These are phyloP conservation scores for Macrolepiota albuminosa DNA, from an alignment of 768 basidiomycete genomes.

Conservation along the genomic window DNA sequence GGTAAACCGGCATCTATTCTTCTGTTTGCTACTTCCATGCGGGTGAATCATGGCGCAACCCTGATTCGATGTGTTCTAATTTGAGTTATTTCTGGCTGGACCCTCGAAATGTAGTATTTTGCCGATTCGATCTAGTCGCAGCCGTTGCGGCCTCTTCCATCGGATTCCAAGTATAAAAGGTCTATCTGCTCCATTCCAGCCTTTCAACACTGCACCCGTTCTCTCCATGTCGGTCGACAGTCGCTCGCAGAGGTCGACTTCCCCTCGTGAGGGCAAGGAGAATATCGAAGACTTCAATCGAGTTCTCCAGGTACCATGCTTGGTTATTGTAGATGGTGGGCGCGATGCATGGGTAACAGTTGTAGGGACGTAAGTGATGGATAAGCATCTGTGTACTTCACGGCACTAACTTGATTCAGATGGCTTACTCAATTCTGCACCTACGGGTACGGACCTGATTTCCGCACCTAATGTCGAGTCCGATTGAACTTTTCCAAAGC, in stretches of 20 bases:
- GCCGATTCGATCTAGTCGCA: conserved; percentile 3
- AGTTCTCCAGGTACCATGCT: not conserved
- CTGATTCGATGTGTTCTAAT: conserved; percentile 3
- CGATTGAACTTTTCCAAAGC: conserved; percentile 26
- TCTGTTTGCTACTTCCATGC: conserved; percentile 3
- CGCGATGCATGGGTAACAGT: conserved; percentile 39
- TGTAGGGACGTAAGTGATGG: conserved; percentile 34
- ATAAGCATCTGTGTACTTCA: not conserved
- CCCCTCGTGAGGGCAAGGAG: not conserved
- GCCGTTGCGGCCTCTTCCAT: conserved; percentile 4
- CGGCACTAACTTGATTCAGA: conserved; percentile 15
- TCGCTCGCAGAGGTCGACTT: conserved; percentile 1
- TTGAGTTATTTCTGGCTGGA: conserved; percentile 1
- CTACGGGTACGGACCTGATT: conserved; percentile 29
- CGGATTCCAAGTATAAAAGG: conserved; percentile 5
- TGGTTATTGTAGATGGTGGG: conserved; percentile 29
- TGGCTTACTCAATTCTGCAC: conserved; percentile 44
- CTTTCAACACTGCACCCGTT: not conserved
- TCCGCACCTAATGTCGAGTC: not conserved
- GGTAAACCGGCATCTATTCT: not conserved
- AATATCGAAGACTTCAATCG: not conserved
- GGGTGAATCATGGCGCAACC: conserved; percentile 4
- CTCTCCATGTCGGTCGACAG: conserved; percentile 7
- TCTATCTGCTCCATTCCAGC: not conserved
- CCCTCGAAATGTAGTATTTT: not conserved